These are phyloP conservation scores for Cercospora sp. DNA, from an alignment of 2,329 filamentous ascomycete species.

Conservation along the genomic window DNA sequence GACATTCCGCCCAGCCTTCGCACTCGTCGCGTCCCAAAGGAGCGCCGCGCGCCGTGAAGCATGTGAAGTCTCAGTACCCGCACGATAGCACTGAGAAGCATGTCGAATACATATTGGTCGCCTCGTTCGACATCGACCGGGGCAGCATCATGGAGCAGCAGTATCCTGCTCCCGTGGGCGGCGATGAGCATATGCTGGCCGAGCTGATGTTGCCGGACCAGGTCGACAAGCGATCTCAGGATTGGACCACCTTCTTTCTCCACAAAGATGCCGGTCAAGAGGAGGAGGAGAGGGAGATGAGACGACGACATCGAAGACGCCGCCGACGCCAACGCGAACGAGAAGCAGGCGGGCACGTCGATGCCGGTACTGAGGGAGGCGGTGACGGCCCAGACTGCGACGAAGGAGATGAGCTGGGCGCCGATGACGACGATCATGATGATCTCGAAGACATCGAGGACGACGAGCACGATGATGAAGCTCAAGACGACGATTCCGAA, in stretches of 20 bases:
- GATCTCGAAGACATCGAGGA: conserved; percentile 46
- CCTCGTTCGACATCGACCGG: conserved; percentile 94
- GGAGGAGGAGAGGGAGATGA: conserved; percentile 69
- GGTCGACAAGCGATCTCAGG: conserved; percentile 88
- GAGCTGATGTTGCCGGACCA: conserved; percentile 98
- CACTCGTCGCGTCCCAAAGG: conserved; percentile 16
- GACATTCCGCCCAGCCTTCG: conserved; percentile 10
- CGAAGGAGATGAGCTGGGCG: conserved; percentile 48
- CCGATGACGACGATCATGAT: conserved; percentile 49
- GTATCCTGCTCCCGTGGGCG: conserved; percentile 90
- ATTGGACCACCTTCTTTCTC: conserved; percentile 99
- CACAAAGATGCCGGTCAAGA: conserved; percentile 91
- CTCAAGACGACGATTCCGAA: conserved; percentile 49
- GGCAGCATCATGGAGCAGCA: conserved; percentile 98
- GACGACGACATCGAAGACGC: conserved; percentile 47
- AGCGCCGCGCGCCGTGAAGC: conserved; percentile 20
- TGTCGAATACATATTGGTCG: conserved; percentile 98
- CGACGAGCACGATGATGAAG: conserved; percentile 52
- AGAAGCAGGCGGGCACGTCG: neutral
- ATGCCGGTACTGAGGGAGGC: neutral
- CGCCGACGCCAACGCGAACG: neutral
- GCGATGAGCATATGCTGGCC: conserved; percentile 96
- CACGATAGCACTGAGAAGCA: conserved; percentile 67
- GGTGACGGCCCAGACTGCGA: conserved; percentile 48
- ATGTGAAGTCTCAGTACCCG: conserved; percentile 52